Evolutionary conservation across 1,284 basidiomycete species (phyloP).

Genomic region (Serendipita sp.): DNA sequence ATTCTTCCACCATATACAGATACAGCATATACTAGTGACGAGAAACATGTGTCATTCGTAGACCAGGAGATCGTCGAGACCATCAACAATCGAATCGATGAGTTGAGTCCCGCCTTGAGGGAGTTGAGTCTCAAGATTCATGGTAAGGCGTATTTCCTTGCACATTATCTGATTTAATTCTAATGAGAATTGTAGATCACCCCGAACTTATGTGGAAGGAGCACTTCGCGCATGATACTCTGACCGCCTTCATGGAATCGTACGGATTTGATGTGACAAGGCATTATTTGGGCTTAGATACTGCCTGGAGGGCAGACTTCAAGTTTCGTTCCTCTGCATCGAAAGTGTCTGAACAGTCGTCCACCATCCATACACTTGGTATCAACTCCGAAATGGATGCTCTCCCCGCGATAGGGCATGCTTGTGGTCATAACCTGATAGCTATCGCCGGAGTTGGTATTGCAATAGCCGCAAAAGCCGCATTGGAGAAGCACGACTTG

Average conservation of each 20-base stretch:
- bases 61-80: constrained; percentile 28
- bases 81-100: constrained; percentile 42
- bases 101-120: constrained; percentile 39
- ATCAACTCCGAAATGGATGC: constrained; percentile 67
- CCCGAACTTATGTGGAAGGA: constrained; percentile 46
- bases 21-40: no score
- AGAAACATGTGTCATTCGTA: neutral
- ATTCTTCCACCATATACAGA: no score
- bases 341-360: neutral
- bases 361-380: constrained; percentile 43
- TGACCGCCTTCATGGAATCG: constrained; percentile 40
- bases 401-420: constrained; percentile 53
- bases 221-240: constrained; percentile 39
- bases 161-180: neutral
- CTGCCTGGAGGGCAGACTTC: constrained; percentile 67
- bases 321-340: constrained; percentile 26
- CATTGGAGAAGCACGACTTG: constrained; percentile 48
- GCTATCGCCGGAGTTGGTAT: constrained; percentile 68
- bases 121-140: constrained; percentile 55
- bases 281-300: constrained; percentile 50
- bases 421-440: constrained; percentile 79
- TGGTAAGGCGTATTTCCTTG: constrained; percentile 24
- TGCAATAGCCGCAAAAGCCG: constrained; percentile 55
- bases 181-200: constrained; percentile 25
- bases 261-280: constrained; percentile 44